phyloP scores from a whole-genome alignment of 331 rosid genomes.

The Arachis monticola region DNA sequence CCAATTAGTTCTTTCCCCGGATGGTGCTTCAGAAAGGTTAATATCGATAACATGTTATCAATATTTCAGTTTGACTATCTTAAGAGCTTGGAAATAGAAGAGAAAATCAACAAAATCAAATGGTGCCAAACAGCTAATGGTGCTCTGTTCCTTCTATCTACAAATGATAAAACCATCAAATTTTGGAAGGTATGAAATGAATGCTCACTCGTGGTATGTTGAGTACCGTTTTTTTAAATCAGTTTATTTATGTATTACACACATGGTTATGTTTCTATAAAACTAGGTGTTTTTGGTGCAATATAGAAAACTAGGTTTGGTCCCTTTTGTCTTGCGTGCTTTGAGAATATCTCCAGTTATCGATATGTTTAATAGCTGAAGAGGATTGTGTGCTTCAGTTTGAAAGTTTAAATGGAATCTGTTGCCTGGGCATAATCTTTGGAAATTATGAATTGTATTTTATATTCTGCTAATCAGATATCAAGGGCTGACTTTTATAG shows the following conservation, averaged over 20 bases:
- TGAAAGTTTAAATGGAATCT: not conserved
- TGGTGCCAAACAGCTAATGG: constrained; percentile 98
- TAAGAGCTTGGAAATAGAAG: constrained; percentile 98
- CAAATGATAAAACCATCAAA: constrained; percentile 92
- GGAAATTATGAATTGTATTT: no score
- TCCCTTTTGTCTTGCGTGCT: constrained; percentile 18
- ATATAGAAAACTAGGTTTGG: not conserved
- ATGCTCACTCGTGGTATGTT: constrained; percentile 21
- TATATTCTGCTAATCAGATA: no score
- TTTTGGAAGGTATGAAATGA: constrained; percentile 84
- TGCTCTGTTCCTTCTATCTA: constrained; percentile 83
- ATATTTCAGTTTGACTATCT: constrained; percentile 86
- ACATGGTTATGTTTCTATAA: not conserved
- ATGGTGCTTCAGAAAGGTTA: constrained; percentile 15
- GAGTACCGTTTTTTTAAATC: not conserved
- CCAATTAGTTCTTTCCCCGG: constrained; percentile 19
- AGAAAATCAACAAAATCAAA: constrained; percentile 95
- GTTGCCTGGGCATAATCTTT: not conserved
- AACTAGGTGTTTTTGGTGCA: not conserved
- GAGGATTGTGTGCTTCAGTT: constrained; percentile 8
- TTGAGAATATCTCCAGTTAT: not conserved
- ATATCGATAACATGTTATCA: constrained; percentile 20
- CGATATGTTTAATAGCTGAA: constrained; percentile 16
- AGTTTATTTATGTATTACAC: constrained; percentile 9
- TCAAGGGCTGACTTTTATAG: no score